Percentiles rank a stretch among this genome's conserved stretches.
Conservation (phyloP, 495 filamentous ascomycete genomes). For the Daldinia grandis region DNA sequence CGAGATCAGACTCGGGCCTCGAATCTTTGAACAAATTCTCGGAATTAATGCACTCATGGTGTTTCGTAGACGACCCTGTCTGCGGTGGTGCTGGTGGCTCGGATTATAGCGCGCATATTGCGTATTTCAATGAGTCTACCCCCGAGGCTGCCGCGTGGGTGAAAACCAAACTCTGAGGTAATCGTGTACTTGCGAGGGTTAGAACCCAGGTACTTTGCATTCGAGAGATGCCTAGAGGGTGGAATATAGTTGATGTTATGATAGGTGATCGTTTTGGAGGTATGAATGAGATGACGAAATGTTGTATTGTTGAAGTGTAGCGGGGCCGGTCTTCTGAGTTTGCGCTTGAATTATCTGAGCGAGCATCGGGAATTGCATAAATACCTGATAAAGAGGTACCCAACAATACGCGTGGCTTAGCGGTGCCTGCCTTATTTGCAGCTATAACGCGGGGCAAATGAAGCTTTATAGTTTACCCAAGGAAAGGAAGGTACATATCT, state of each 20-base stretch:
- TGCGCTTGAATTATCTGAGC: neutral
- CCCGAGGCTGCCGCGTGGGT: neutral
- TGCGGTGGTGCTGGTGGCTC: neutral
- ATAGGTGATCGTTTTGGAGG: too few relatives aligned
- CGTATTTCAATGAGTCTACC: neutral
- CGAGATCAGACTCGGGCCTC: neutral
- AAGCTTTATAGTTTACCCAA: slow-evolving; percentile 1
- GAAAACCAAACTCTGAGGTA: neutral
- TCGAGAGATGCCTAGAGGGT: neutral
- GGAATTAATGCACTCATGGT: neutral
- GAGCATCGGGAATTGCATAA: neutral
- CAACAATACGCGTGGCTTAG: slow-evolving; percentile 23
- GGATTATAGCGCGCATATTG: neutral
- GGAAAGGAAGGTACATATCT: neutral
- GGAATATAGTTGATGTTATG: too few relatives aligned
- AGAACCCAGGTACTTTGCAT: too few relatives aligned
- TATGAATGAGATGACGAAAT: too few relatives aligned
- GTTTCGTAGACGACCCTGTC: neutral
- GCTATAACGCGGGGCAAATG: slow-evolving; percentile 19
- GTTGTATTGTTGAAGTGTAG: too few relatives aligned
- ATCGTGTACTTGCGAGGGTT: too few relatives aligned
- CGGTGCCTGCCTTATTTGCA: slow-evolving; percentile 17
- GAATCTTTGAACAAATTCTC: neutral
- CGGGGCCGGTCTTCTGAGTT: too few relatives aligned
- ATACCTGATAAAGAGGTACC: neutral